phyloP scores from a whole-genome alignment of 768 basidiomycete genomes.

The Asterophora lycoperdoides region DNA sequence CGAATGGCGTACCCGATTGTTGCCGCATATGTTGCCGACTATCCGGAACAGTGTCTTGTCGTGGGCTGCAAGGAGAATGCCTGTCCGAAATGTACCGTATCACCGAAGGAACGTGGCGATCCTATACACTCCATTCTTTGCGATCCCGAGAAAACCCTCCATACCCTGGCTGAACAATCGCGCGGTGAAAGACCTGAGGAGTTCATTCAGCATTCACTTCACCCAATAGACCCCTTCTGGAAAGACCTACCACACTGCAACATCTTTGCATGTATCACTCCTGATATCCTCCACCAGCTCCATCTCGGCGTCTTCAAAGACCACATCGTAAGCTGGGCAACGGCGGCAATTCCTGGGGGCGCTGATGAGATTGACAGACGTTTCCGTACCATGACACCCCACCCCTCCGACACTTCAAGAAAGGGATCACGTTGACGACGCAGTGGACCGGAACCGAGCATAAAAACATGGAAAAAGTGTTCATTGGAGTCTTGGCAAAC shows the following conservation, averaged over 20 bases:
- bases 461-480: too few relatives aligned
- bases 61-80: conserved; percentile 17
- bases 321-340: neutral
- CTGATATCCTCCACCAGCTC: conserved; percentile 21
- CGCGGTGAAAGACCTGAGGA: neutral
- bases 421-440: too few relatives aligned
- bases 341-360: neutral
- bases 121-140: neutral
- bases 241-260: conserved; percentile 27
- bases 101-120: conserved; percentile 6
- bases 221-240: conserved; percentile 17
- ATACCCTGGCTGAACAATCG: neutral
- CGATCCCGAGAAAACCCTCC: neutral
- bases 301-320: neutral
- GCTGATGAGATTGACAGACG: neutral
- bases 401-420: neutral
- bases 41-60: conserved; percentile 35
- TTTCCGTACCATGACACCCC: neutral
- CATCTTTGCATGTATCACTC: conserved; percentile 37
- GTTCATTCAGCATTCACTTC: conserved; percentile 14
- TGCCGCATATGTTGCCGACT: conserved; percentile 16
- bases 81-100: conserved; percentile 26
- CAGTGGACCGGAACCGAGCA: too few relatives aligned
- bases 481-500: conserved; percentile 20
- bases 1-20: conserved; percentile 29